phyloP scores from a whole-genome alignment of 1,139 yeast genomes.

The Arxiozyma slooffiae region DNA sequence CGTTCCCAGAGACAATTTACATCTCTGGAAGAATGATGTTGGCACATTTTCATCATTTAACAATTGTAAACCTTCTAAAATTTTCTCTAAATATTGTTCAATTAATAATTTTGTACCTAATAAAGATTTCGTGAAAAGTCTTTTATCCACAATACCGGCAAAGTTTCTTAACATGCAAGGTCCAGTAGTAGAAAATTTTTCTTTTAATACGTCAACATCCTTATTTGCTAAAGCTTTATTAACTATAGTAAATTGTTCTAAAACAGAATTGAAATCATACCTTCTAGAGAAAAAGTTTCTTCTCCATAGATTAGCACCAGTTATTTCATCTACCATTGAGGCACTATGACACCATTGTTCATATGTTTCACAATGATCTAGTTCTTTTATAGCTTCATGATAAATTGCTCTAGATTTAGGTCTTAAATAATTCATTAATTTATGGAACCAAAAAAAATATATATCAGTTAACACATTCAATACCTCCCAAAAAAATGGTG shows the following conservation, averaged over 20 bases:
- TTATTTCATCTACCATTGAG: conserved; percentile 49
- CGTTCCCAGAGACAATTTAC: conserved; percentile 80
- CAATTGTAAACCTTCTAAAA: conserved; percentile 55
- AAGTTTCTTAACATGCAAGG: conserved; percentile 61
- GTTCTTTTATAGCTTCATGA: conserved; percentile 26
- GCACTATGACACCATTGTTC: conserved; percentile 57
- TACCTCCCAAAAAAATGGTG: conserved; percentile 51
- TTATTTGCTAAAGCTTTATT: conserved; percentile 51
- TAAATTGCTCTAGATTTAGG: conserved; percentile 26
- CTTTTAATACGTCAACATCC: conserved; percentile 53
- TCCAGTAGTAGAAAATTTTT: conserved; percentile 66
- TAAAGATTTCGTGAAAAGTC: conserved; percentile 70
- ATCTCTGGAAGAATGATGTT: conserved; percentile 80
- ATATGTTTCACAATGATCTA: conserved; percentile 35
- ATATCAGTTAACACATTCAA: conserved; percentile 53
- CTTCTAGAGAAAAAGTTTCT: conserved; percentile 73
- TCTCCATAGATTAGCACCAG: conserved; percentile 73
- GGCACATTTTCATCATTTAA: conserved; percentile 42
- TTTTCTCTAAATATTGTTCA: conserved; percentile 77
- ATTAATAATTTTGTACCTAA: conserved; percentile 81
- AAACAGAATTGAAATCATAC: conserved; percentile 75
- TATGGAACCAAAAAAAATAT: conserved; percentile 45
- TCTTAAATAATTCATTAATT: conserved; percentile 23
- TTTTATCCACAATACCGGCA: conserved; percentile 80
- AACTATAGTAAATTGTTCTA: conserved; percentile 58